Evolutionary conservation across 371 early-diverging fungal genomes (phyloP).

Genomic region (Entomophthora muscae): DNA sequence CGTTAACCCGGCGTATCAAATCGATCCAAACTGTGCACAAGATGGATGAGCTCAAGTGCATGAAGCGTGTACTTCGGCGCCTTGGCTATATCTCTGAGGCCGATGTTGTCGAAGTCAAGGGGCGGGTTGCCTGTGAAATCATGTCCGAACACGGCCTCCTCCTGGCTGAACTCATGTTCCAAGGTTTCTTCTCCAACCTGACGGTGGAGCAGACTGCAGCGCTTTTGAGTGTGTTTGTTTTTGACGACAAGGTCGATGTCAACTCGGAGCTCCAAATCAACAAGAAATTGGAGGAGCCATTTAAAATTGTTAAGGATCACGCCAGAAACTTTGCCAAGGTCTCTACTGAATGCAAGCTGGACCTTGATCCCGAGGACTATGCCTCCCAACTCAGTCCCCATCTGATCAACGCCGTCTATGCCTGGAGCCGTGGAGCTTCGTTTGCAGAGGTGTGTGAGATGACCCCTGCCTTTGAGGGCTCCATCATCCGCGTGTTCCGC

Average conservation of each 20-base stretch:
- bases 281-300: conserved; percentile 66
- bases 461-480: conserved; percentile 97
- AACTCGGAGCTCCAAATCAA: conserved; percentile 17
- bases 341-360: conserved; percentile 73
- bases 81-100: conserved; percentile 61
- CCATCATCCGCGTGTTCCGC: conserved; percentile 87
- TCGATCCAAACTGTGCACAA: not conserved
- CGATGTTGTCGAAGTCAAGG: conserved; percentile 91
- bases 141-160: conserved; percentile 93
- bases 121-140: conserved; percentile 99
- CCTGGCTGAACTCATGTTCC: conserved; percentile 98
- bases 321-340: conserved; percentile 77
- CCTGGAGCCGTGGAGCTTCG: conserved; percentile 89
- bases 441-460: conserved; percentile 92
- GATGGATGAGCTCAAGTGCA: conserved; percentile 79
- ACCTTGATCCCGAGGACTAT: conserved; percentile 66
- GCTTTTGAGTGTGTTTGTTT: conserved; percentile 88
- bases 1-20: not conserved
- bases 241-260: conserved; percentile 58
- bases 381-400: conserved; percentile 68
- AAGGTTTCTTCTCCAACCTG: conserved; percentile 92
- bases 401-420: conserved; percentile 94
- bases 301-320: conserved; percentile 68
- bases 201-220: conserved; percentile 80
- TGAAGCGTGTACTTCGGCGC: conserved; percentile 79